phyloP scores from a whole-genome alignment of 306 rosid genomes.

The Arachis stenosperma region DNA sequence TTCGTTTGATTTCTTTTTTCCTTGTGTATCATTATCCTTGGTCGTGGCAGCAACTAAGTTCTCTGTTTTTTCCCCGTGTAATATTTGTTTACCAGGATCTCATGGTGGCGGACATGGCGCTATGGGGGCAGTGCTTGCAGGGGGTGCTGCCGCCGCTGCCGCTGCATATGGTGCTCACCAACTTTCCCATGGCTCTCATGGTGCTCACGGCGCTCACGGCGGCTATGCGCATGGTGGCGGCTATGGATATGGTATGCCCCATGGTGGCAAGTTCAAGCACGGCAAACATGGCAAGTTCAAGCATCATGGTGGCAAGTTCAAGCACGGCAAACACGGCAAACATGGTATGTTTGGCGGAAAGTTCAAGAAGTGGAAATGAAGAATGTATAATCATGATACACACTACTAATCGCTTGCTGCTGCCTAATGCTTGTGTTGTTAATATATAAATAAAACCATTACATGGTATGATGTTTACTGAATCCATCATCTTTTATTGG shows the following conservation, averaged over 20 bases:
- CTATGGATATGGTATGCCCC: neutral
- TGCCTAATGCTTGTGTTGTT: slow-evolving; percentile 22
- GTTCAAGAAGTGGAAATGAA: slow-evolving; percentile 58
- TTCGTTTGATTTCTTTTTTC: slow-evolving; percentile 6
- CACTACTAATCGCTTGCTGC: slow-evolving; percentile 5
- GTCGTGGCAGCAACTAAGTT: slow-evolving; percentile 24
- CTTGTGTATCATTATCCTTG: neutral
- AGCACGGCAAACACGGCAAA: slow-evolving; percentile 43
- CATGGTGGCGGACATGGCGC: slow-evolving; percentile 58
- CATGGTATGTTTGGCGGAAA: slow-evolving; percentile 26
- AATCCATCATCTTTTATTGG: slow-evolving; percentile 19
- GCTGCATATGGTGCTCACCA: slow-evolving; percentile 74
- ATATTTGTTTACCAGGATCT: slow-evolving; percentile 40
- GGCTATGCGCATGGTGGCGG: slow-evolving; percentile 31
- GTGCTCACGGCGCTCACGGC: slow-evolving; percentile 23
- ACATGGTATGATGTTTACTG: slow-evolving; percentile 18
- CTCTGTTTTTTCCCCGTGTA: neutral
- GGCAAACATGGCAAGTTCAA: slow-evolving; percentile 46
- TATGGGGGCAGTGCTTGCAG: slow-evolving; percentile 68
- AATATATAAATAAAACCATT: slow-evolving; percentile 47
- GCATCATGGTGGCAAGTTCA: slow-evolving; percentile 45
- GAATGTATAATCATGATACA: slow-evolving; percentile 5
- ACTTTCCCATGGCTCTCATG: slow-evolving; percentile 22
- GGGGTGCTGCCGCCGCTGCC: slow-evolving; percentile 85
- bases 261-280: slow-evolving; percentile 48